Base-by-base conservation (phyloP, 352 stramenopile genomes). In the Phytophthora ohioensis region DNA sequence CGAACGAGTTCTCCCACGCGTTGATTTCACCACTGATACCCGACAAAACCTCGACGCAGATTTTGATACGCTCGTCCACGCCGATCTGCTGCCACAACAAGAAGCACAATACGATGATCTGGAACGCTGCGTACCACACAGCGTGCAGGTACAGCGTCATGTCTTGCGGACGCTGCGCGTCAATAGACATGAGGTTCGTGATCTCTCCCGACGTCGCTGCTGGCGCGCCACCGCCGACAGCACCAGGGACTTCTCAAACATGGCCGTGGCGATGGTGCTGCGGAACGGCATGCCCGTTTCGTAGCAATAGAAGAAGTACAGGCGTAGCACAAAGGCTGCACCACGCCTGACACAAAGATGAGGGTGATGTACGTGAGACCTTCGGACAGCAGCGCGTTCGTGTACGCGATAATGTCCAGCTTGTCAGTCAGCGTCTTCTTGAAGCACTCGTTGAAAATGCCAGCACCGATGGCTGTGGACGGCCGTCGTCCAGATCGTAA, bases 141-240 rank as follows among this genome's bases (percentile, higher is more conserved):
- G 21, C 21, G 21, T 27, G 21, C 21, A 27, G 21, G 21, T 27
- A 27, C 21, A 27, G 21, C 21, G 21, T 27, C 21, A 27, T 27
- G 21, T 27, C 21, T 21, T 21, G 21, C 21, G 99, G 81, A 9
- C 95, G 86, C 79, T 98, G 88, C 9, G 96, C 95, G 79, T 99
- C 97, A 72, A 99, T 98, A 8, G 93, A 97, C 85, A 99, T 98
- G 38, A 99, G 89, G 73, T 99, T 99, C 10, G 94, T 98, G 70
- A 99, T 99, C 82, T 99, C 94, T 52, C 97, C 97, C 21, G 93
- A 87, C 34, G 84, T 96, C 57, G 80, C 64, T 92, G 82, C 87
- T 87, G 86, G 47, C 62, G 92, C 64, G 72, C 85, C 57, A 66
- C 92, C 21, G 21, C 21, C 21, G 21, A 27, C 21, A 27, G 21